Evolutionary conservation across 1,284 basidiomycete genomes (phyloP).

Genomic region (Uromyces viciae-fabae): DNA sequence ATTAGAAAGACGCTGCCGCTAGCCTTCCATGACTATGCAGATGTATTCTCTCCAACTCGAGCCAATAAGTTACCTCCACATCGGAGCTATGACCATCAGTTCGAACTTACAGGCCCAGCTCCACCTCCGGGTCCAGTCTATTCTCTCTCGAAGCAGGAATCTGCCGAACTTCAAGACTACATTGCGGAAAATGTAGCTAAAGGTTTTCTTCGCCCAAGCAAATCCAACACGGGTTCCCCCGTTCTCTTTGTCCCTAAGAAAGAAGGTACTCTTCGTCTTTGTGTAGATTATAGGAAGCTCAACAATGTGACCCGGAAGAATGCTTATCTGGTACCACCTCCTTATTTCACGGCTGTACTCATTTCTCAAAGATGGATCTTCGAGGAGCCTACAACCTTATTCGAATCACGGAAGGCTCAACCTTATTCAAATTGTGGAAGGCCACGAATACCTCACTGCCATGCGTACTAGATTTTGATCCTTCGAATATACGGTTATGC

Average conservation of each 20-base stretch:
- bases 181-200: background rate
- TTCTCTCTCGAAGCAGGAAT: background rate
- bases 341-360: too few species aligned
- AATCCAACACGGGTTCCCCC: background rate
- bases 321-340: background rate
- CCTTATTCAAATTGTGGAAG: background rate
- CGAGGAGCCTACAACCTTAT: background rate
- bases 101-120: background rate
- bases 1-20: background rate
- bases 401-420: background rate
- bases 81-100: background rate
- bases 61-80: background rate
- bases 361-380: background rate
- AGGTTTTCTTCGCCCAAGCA: background rate
- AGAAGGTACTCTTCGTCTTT: background rate
- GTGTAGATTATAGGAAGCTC: background rate
- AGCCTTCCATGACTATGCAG: background rate
- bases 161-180: background rate
- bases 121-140: background rate
- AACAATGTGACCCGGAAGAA: background rate
- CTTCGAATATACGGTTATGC: slow-evolving; percentile 9
- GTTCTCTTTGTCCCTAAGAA: background rate
- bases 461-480: background rate
- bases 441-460: background rate
- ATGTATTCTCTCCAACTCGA: background rate